Percentiles rank a stretch among this genome's conserved stretches.
Conservation (phyloP, 768 basidiomycete genomes). For the Trametes cingulata region DNA sequence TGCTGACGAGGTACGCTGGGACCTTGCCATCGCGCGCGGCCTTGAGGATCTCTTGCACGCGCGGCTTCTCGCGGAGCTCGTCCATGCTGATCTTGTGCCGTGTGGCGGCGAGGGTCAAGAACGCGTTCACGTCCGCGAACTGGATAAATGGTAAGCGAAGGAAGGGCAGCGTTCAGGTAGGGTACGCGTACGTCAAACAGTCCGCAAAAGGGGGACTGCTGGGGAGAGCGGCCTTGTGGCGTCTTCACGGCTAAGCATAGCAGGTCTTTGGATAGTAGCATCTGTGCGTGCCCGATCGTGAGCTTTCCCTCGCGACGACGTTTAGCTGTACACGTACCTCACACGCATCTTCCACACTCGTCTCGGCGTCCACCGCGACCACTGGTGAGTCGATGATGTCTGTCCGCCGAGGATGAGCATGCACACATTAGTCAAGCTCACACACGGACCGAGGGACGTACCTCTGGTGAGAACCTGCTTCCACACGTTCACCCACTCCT, state of each 20-base stretch:
- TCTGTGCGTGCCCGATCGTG: conserved; percentile 36
- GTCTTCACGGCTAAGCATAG: conserved; percentile 65
- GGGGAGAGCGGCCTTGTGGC: conserved; percentile 29
- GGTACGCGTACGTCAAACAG: conserved; percentile 68
- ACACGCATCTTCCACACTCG: conserved; percentile 80
- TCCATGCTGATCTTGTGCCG: conserved; percentile 65
- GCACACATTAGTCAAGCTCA: not conserved
- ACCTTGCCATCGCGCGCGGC: conserved; percentile 77
- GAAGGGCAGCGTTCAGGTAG: not conserved
- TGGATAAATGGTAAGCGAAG: conserved; percentile 29
- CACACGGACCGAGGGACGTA: conserved; percentile 30
- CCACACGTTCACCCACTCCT: conserved; percentile 64
- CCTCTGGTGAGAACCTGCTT: conserved; percentile 56
- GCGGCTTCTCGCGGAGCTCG: conserved; percentile 58
- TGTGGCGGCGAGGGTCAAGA: conserved; percentile 79
- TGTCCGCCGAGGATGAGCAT: conserved; percentile 28
- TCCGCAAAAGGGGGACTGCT: conserved; percentile 42
- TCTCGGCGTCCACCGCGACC: conserved; percentile 66
- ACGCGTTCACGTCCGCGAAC: conserved; percentile 89
- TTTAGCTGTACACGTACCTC: conserved; percentile 48
- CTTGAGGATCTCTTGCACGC: conserved; percentile 66
- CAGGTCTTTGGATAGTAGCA: conserved; percentile 61
- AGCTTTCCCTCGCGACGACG: not conserved
- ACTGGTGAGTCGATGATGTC: conserved; percentile 73
- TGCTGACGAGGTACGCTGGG: conserved; percentile 74